Base-by-base conservation (phyloP, 2,329 filamentous ascomycete species). In the Fusarium sp. region DNA sequence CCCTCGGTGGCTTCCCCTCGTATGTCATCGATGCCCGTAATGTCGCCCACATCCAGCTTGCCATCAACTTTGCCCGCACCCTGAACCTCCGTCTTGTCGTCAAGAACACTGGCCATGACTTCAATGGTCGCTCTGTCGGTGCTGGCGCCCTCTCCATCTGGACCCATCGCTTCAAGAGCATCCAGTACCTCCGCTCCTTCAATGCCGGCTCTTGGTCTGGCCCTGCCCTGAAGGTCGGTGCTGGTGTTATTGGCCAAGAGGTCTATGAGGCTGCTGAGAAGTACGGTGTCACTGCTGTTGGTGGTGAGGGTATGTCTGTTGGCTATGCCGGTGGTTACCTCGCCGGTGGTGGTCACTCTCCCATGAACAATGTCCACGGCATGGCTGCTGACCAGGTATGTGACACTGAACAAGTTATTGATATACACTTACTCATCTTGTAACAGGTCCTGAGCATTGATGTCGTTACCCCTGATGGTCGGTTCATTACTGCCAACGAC, bases 141-240 rank as follows among this genome's bases (percentile, higher is more conserved):
- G 87, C 86, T 24, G 90, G 90, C 2, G 84, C 87, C 0, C 78
- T 91, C 5, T 84, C 85, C 6, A 81, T 91, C 60, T 91, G 90
- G 85, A 90, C 86, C 11, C 88, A 90, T 65, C 79, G 85, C 68
- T 84, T 91, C 64, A 86, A 89, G 75, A 80, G 84, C 27, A 78
- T 80, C 44, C 53, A 79, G 60, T 67, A 74, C 55, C 78, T 77
- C 65, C 68, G 75, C 49, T 62, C 58, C 29, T 60, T 56, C 27
- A 62, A 72, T 40, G 66, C 66, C 6, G 69, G 76, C 36, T 58
- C 64, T 6, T 83, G 87, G 76, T 75, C 72, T 4, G 87, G 88
- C 0, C 80, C 84, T 2, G 89, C 88, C 0, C 83, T 90, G 72
- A 90, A 88, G 77, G 80, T 89, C n/a, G 88, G 87, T 4, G 84